A percentile compares a stretch with the other conserved stretches of the same genome.
Conservation (phyloP, 2,329 filamentous ascomycete genomes). For the Cadophora sp. region DNA sequence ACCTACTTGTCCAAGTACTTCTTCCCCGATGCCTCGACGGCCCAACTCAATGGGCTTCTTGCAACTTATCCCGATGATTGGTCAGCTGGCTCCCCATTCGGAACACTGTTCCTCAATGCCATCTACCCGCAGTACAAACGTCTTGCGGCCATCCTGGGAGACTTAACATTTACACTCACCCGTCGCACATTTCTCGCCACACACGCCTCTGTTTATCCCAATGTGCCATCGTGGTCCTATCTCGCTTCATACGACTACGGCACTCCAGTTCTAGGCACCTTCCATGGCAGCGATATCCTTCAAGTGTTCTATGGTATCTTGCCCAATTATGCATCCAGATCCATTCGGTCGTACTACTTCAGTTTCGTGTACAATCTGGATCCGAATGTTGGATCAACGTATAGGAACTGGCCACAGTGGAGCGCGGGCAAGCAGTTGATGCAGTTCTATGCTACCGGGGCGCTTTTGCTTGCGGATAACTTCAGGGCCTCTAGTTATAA, state of each 20-base stretch:
- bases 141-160: slow-evolving; percentile 76
- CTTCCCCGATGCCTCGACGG: slow-evolving; percentile 62
- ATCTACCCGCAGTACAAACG: slow-evolving; percentile 80
- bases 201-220: slow-evolving; percentile 55
- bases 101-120: slow-evolving; percentile 71
- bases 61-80: slow-evolving; percentile 60
- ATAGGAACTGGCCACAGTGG: slow-evolving; percentile 60
- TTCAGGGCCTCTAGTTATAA: slow-evolving; percentile 54
- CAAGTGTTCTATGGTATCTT: slow-evolving; percentile 62
- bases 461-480: slow-evolving; percentile 52
- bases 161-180: slow-evolving; percentile 74
- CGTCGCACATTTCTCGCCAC: slow-evolving; percentile 67
- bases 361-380: slow-evolving; percentile 75
- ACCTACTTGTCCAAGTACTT: slow-evolving; percentile 66
- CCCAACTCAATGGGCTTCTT: slow-evolving; percentile 62
- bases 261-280: slow-evolving; percentile 75
- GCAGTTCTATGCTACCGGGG: slow-evolving; percentile 51
- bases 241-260: slow-evolving; percentile 74
- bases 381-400: slow-evolving; percentile 63
- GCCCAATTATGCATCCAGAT: slow-evolving; percentile 54
- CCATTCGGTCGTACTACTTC: slow-evolving; percentile 73
- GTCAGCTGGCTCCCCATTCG: slow-evolving; percentile 70
- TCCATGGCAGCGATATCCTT: slow-evolving; percentile 73
- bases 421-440: slow-evolving; percentile 56
- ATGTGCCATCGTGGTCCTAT: slow-evolving; percentile 75